phyloP scores from a whole-genome alignment of 176 grass and related monocot species.

The Elaeis guineensis region DNA sequence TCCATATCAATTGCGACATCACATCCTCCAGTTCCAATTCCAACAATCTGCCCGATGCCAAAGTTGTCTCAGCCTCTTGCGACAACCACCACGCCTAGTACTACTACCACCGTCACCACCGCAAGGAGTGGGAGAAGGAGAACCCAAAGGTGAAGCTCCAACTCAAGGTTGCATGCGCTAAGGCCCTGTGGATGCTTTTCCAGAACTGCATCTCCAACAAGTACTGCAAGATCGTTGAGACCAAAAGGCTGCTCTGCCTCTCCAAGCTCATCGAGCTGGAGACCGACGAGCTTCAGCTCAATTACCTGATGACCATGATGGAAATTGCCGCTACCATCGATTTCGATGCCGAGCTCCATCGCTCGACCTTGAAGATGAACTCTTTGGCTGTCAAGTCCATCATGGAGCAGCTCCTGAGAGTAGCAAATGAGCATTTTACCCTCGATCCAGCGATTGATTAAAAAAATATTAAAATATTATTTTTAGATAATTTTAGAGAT shows the following conservation, averaged over 20 bases:
- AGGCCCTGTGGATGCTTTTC: constrained; percentile 22
- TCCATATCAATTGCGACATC: not conserved
- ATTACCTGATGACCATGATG: constrained; percentile 13
- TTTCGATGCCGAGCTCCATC: constrained; percentile 10
- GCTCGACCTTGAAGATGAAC: constrained; percentile 17
- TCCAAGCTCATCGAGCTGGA: constrained; percentile 16
- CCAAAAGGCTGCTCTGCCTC: constrained; percentile 14
- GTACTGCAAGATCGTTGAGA: constrained; percentile 18
- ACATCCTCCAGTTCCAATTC: not conserved
- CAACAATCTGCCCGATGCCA: not conserved
- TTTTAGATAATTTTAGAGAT: too few relatives aligned
- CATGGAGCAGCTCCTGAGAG: constrained; percentile 14
- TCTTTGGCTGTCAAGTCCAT: constrained; percentile 10
- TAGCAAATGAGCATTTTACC: too few relatives aligned
- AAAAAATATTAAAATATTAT: too few relatives aligned
- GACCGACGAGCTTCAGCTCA: constrained; percentile 13
- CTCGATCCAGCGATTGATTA: too few relatives aligned
- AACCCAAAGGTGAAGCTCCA: constrained; percentile 16
- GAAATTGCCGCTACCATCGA: constrained; percentile 9
- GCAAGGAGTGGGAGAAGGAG: constrained; percentile 15
- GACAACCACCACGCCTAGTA: not conserved
- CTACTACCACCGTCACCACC: constrained; percentile 1
- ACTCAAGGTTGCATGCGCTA: too few relatives aligned
- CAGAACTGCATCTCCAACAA: not conserved
- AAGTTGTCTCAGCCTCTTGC: not conserved